Percentiles rank a stretch among this genome's conserved stretches.
Conservation (phyloP, 1,284 basidiomycete genomes). For the Rhodotorula sp. region DNA sequence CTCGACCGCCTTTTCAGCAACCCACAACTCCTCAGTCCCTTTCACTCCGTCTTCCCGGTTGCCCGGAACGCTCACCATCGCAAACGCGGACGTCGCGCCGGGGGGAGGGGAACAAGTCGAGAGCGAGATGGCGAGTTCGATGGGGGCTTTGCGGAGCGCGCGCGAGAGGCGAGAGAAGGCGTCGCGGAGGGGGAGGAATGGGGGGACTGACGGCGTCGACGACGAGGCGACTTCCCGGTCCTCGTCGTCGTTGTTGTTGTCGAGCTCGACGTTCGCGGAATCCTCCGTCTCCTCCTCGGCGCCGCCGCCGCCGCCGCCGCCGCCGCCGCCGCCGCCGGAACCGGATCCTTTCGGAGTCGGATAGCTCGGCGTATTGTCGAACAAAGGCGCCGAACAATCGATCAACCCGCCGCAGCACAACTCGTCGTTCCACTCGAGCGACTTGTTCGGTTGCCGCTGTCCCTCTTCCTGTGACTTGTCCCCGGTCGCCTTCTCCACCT, state of each 20-base stretch:
- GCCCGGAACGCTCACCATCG: neutral
- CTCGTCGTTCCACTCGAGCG: slow-evolving; percentile 1
- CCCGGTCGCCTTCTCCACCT: too few species aligned
- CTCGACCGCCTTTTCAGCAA: neutral
- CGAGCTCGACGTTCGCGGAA: too few species aligned
- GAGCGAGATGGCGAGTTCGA: slow-evolving; percentile 1
- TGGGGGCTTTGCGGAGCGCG: slow-evolving; percentile 1
- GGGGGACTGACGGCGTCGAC: neutral
- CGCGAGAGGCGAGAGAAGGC: neutral
- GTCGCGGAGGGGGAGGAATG: slow-evolving; percentile 1
- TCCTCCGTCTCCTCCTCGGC: too few species aligned
- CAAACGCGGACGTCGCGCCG: neutral
- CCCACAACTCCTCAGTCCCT: neutral
- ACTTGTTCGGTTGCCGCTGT: neutral
- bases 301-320: neutral
- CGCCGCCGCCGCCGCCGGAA: too few species aligned
- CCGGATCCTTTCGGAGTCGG: neutral
- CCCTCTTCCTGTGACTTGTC: neutral
- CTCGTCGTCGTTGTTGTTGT: too few species aligned
- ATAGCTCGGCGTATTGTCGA: slow-evolving; percentile 16
- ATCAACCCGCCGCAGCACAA: slow-evolving; percentile 15
- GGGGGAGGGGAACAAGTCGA: neutral
- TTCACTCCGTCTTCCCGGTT: neutral
- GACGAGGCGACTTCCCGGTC: neutral
- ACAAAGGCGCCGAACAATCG: slow-evolving; percentile 9